A percentile compares a stretch with the other conserved stretches of the same genome.
Conservation (phyloP, 1,284 basidiomycete genomes). For the Melampsora americana region DNA sequence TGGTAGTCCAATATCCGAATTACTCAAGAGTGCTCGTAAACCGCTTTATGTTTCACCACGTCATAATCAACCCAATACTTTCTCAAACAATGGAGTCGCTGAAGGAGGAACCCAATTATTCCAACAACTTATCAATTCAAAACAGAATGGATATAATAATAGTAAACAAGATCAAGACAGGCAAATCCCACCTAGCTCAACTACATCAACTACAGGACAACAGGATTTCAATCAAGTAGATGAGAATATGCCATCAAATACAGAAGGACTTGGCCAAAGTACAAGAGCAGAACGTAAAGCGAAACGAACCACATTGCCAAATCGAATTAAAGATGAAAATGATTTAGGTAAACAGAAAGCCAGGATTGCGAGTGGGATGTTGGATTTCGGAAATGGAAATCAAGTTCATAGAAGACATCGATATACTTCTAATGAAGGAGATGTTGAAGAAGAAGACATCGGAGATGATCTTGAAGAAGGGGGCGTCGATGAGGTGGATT, state of each 20-base stretch:
- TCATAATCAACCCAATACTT: constrained; percentile 28
- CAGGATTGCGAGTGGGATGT: constrained; percentile 41
- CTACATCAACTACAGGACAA: constrained; percentile 1
- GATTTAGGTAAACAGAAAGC: constrained; percentile 42
- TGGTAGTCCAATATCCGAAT: constrained; percentile 84
- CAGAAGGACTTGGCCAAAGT: constrained; percentile 39
- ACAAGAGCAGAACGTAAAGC: constrained; percentile 43
- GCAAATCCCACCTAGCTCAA: constrained; percentile 18
- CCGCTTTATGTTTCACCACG: constrained; percentile 70
- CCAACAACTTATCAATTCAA: constrained; percentile 49
- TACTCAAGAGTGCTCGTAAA: constrained; percentile 79
- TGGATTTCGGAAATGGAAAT: constrained; percentile 23
- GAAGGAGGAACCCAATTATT: constrained; percentile 32
- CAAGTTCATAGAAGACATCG: constrained; percentile 7
- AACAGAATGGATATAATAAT: constrained; percentile 37
- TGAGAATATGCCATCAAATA: constrained; percentile 54
- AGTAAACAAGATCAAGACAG: constrained; percentile 40
- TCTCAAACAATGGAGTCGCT: constrained; percentile 33
- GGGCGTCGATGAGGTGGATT: constrained; percentile 18
- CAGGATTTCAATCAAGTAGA: constrained; percentile 15
- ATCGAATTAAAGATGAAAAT: constrained; percentile 38
- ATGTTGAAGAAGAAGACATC: constrained; percentile 8
- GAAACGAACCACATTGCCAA: constrained; percentile 14
- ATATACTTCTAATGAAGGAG: constrained; percentile 24
- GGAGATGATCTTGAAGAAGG: constrained; percentile 44